Base-by-base conservation (phyloP, 2,329 filamentous ascomycete genomes). In the Trichoderma sp. region DNA sequence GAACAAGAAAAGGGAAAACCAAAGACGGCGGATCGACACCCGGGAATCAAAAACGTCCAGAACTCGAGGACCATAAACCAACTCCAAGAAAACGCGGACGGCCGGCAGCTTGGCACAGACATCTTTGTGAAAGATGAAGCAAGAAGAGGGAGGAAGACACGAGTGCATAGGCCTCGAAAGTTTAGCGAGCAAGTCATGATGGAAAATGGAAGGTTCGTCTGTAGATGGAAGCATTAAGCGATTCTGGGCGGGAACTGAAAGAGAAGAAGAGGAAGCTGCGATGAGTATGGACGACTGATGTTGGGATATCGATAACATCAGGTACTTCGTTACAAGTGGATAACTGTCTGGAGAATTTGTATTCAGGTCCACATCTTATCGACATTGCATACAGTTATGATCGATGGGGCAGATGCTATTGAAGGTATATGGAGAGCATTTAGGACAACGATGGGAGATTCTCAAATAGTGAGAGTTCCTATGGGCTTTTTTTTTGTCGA, bases 1-100 rank as follows among this genome's bases (percentile, higher is more conserved):
- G 75, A 76, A 75, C 59, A 72, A 73, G 67, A 73, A 70, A 53
- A 66, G 70, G 72, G 75, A 75, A 72, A 69, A 66, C 62, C 71
- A 55, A 72, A 71, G 68, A 71, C 23, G 62, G 34, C 15, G 53
- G 30, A 55, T 58, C 61, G 32, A 71, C 62, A 57, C 34, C 36
- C 30, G 66, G 17, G 36, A 53, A 63, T 50, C 66, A 63, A 70
- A 68, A 58, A 70, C 50, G 28, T 58, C 58, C 39, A 61, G 69
- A 55, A 68, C 62, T 71, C 71, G 72, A 69, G 59, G 71, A 74
- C 74, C 70, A 68, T 55, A 74, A 74, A 73, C 74, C 74, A 73
- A 71, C 73, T 73, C 74, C 72, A 73, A 73, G 72, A 71, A 72
- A 68, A 65, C 63, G 63, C 53, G 26, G 23, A n/a, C 73, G 70